Evolutionary conservation across 2,329 filamentous ascomycete species (phyloP), one percentile per base, ranked within the genome.

Genomic region (Macroventuria anomochaeta): DNA sequence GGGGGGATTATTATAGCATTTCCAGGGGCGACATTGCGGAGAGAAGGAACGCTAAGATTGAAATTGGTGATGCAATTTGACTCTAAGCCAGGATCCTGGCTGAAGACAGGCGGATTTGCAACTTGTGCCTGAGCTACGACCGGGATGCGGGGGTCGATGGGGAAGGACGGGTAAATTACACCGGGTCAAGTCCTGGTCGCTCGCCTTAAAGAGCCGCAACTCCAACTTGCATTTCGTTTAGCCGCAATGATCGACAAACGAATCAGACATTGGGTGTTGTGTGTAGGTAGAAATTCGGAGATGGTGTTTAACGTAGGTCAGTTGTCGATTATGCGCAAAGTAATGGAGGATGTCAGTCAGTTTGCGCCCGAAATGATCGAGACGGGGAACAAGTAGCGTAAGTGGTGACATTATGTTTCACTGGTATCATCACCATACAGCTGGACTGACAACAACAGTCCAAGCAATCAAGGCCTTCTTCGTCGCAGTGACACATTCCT

Each of bases 91-190:
- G 37, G 38, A 62, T 54, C 18, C 34, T 44, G 51, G 51, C 33
- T 54, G 51, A 54, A 54, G 25, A 43, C 32, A 17, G 40, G 20
- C 20, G 33, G 7, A 33, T 33, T 38, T 36, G 29, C 34, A 26
- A 23, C 29, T 53, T 53, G 58, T 67, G 56, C 62, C 63, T 70
- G 62, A 57, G 53, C 50, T 44, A 20, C 38, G 46, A 55, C 58
- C 34, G 53, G 51, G 36, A 32, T 54, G 67, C 57, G 64, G 64
- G 64, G 64, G n/a, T n/a, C 65, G 48, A 55, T 46, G 55, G 57
- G 66, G 58, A 63, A 64, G 62, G 50, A 57, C 68, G 69, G 69
- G 58, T 71, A 73, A 72, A 71, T 70, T 62, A 60, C 47, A 50
- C 37, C 54, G 54, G 54, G 15, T 48, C n/a, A 49, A 31, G 42